Evolutionary conservation across 2,329 filamentous ascomycete species (phyloP), one percentile per base, ranked within the genome.

Genomic region (Purpureocillium takamizusanense): DNA sequence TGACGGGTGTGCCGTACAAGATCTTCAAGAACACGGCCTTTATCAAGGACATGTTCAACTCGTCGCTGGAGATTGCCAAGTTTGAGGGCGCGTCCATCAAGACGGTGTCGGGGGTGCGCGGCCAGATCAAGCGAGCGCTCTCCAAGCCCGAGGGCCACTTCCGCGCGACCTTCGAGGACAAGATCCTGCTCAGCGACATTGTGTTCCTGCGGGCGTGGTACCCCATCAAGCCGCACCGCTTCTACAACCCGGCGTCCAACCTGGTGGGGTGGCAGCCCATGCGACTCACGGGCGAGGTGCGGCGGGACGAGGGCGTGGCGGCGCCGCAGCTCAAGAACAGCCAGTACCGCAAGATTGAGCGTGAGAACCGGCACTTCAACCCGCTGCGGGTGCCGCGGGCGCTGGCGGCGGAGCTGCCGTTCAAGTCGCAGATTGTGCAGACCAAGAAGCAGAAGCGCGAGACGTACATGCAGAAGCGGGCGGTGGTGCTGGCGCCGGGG

Each of bases 1-100:
- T 98, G 35, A 95, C 88, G 0, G 92, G 92, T 43, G 74, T 78
- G 35, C 89, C 92, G 1, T 94, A 92, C 74, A 97, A 97, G 67
- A 94, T 97, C 62, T 97, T 94, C 78, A 95, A 95, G 65, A 98
- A 98, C 68, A 98, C 92, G 0, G 89, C 92, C 30, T 98, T 98
- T 59, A 88, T 98, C 66, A 94, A 92, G 62, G 87, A 94, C 65
- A 98, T 98, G 92, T 98, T 98, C 72, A 88, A 78, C 56, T 82
- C 83, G 1, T 74, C 87, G 0, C 79, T 98, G 31, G 92, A 98
- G 59, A 92, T 98, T 47, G 90, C 92, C 53, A 98, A 97, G 59
- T 98, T 98, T 55, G 92, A 98, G 66, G 92, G 92, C 41, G 92
- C 92, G 9, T 81, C 86, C 40, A 90, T 98, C 65, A 87, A 89